Conservation (phyloP, 2,329 filamentous ascomycete genomes). For the Cyanodermella asteris region DNA sequence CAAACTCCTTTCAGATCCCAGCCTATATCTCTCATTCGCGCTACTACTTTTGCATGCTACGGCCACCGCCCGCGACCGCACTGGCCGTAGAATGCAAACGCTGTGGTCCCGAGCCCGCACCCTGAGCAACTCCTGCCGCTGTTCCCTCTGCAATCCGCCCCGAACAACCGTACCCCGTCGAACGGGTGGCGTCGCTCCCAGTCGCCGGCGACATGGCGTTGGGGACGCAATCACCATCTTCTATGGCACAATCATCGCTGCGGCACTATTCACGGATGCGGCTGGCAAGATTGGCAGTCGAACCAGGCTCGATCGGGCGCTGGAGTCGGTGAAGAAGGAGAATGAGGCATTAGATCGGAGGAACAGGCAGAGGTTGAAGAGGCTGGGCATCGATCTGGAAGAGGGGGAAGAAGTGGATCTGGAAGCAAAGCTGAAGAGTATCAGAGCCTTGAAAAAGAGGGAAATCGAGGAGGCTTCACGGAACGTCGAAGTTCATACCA, state of each 20-base stretch:
- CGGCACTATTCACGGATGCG: constrained; percentile 19
- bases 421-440: constrained; percentile 5
- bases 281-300: constrained; percentile 18
- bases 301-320: constrained; percentile 19
- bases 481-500: too few species aligned
- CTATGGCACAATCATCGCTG: constrained; percentile 22
- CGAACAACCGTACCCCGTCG: constrained; percentile 16
- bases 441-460: neutral
- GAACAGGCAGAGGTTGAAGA: constrained; percentile 4
- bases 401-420: constrained; percentile 1
- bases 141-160: constrained; percentile 18
- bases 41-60: too few species aligned
- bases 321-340: constrained; percentile 21
- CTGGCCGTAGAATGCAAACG: constrained; percentile 16
- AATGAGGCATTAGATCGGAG: constrained; percentile 11
- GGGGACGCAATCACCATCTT: constrained; percentile 22
- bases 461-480: too few species aligned
- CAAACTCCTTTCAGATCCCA: too few species aligned
- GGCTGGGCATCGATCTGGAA: constrained; percentile 1
- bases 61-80: too few species aligned
- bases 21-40: too few species aligned
- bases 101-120: constrained; percentile 21
- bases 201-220: constrained; percentile 17
- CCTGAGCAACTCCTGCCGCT: constrained; percentile 18
- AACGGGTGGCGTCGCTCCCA: constrained; percentile 14